Evolutionary conservation across 306 rosid genomes (phyloP), one percentile per base, ranked within the genome.

Genomic region (Oxytropis ochrocephala): DNA sequence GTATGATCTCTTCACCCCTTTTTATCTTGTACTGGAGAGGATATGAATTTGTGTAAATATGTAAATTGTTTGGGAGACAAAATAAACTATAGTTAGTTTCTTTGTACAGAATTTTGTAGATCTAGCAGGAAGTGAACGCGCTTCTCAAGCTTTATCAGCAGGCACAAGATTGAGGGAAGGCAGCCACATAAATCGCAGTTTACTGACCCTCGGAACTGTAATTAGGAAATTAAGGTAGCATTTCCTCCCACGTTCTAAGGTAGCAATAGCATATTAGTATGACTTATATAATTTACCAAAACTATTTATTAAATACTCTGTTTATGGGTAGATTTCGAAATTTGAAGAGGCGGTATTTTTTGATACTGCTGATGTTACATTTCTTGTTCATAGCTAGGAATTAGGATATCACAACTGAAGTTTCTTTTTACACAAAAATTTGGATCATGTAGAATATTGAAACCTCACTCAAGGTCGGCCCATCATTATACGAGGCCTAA

Each of bases 151-250:
- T 38, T 43, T 81, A 69, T 86, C 98, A 42, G 91, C 82, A 21
- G 96, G 97, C 42, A 30, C 90, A 72, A 88, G 94, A 81, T 66
- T 93, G 75, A 93, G 95, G 80, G 98, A 93, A 86, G 97, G 98
- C 17, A 80, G 90, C 80, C 96, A 93, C 85, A 93, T 93, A 64
- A 93, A 90, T 78, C 93, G 91, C 75, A 93, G 98, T 80, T 86
- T 93, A 82, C 80, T 93, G 73, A 75, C 89, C 60, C 84, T 93
- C 21, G 98, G 98, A 81, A 88, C 90, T 65, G 97, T 93, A 19
- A 88, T 93, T 64, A 89, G 98, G 54, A 93, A 90, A 82, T 68
- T 93, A 67, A 86, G 98, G 98, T 93, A 35, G 41, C n/a, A 27
- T 65, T 30, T 73, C 68, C 64, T 24, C 41, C 27, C 16, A 41